Base-by-base conservation (phyloP, 2,329 filamentous ascomycete genomes). In the Alternaria gaisen region DNA sequence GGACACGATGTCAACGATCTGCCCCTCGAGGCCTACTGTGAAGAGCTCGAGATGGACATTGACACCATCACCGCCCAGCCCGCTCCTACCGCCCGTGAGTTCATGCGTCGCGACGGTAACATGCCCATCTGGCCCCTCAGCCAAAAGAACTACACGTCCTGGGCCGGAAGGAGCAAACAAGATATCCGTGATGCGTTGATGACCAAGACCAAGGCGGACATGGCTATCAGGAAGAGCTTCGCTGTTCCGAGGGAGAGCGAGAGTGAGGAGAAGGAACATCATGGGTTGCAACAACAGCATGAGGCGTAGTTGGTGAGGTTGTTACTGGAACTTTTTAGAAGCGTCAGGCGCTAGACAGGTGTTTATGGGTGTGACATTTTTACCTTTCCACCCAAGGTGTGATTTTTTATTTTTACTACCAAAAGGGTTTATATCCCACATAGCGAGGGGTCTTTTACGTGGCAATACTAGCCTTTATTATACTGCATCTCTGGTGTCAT, bases 1-100 rank as follows among this genome's bases (percentile, higher is more conserved):
- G 92, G 92, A 60, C 84, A 89, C 66, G 92, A 95, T 68, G 91
- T 94, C 70, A 95, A 95, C 75, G 92, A 95, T 77, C 81, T 78
- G 14, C 74, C 74, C 12, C 74, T 78, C 5, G 92, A 94, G 73
- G 81, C 84, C 14, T 96, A 89, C 82, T 95, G 92, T 80, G 85
- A 89, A 38, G 90, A 93, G 72, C 84, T 95, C 42, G 87, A 90
- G 22, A 78, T 85, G 32, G 92, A 96, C 69, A 83, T 95, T 68
- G 90, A 94, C 72, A 87, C 91, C 59, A 88, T 94, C 67, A 88
- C 89, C 22, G 84, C 87, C 56, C 82, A 80, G 11, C 84, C 85
- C 1, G 79, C 85, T 36, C 86, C 86, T 3, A 80, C 79, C 38
- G 79, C 81, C 44, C 74, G 80, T 4, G 80, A 87, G 20, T 90